A percentile compares a stretch with the other conserved stretches of the same genome.
These are phyloP conservation scores for Alternaria dauci DNA, from an alignment of 2,329 filamentous ascomycete species.

Conservation along the genomic window DNA sequence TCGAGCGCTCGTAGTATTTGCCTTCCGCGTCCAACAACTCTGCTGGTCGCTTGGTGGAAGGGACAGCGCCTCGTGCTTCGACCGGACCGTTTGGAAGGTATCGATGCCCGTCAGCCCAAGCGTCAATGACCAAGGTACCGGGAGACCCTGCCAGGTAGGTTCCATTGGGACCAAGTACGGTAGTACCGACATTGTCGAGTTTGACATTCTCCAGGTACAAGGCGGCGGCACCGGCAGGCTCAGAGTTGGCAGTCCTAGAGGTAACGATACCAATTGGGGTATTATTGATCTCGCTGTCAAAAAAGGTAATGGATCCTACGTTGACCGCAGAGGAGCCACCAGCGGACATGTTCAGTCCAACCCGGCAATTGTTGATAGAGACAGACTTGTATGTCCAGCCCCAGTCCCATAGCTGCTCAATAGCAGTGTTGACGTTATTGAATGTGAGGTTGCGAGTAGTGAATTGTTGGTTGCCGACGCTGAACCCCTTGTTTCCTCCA, in stretches of 20 bases:
- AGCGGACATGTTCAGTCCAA: conserved; percentile 60
- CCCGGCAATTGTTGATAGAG: conserved; percentile 61
- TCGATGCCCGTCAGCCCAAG: conserved; percentile 47
- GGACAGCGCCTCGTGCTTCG: conserved; percentile 55
- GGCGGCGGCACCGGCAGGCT: conserved; percentile 57
- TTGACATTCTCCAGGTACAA: conserved; percentile 68
- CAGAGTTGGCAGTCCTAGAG: conserved; percentile 53
- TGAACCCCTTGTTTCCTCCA: conserved; percentile 53
- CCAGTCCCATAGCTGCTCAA: conserved; percentile 68
- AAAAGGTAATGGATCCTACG: conserved; percentile 64
- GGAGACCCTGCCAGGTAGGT: conserved; percentile 39
- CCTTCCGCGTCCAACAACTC: conserved; percentile 56
- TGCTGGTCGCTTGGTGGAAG: conserved; percentile 52
- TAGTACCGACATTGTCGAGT: conserved; percentile 57
- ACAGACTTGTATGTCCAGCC: conserved; percentile 64
- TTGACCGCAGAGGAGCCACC: conserved; percentile 50
- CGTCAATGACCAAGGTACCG: conserved; percentile 30
- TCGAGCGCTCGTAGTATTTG: conserved; percentile 61
- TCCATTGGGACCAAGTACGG: conserved; percentile 34
- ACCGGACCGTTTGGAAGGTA: conserved; percentile 51
- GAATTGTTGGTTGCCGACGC: conserved; percentile 60
- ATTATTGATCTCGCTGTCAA: conserved; percentile 65
- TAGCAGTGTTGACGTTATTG: conserved; percentile 60
- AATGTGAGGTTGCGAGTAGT: conserved; percentile 67
- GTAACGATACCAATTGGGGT: conserved; percentile 62